Base-by-base conservation (phyloP, 148 eudicot species). In the Rhododendron molle region DNA sequence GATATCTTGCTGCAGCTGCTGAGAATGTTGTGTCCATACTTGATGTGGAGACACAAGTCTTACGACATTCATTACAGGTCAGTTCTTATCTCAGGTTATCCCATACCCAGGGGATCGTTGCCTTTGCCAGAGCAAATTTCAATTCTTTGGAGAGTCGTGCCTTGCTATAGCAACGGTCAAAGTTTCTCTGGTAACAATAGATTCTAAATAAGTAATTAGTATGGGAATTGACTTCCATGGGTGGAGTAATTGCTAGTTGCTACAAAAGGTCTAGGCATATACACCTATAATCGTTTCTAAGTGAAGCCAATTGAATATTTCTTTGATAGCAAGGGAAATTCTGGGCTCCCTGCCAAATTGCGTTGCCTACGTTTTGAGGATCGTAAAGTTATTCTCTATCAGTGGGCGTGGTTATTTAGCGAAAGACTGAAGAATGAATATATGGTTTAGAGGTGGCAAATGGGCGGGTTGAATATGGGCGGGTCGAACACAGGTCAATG, bases 1-100 rank as follows among this genome's bases (percentile, higher is more conserved):
- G 95, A 87, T 95, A 86, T 86, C 93, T 95, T 85, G 98, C 97
- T 36, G 97, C 97, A 43, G 96, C 95, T 85, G 93, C 95, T 46
- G 98, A 93, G 85, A 95, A 94, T 89, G 89, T 92, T 84, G 93
- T 95, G 69, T 95, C 98, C 34, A 91, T 95, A 78, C 85, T 94
- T 26, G 98, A 95, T 83, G 94, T 88, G 26, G 98, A 95, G 89
- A 94, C 97, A 11, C 97, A 91, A 89, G 90, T 91, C 81, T 89
- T 93, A 76, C 94, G 87, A 43, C 94, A 95, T 88, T 90, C 96
- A 86, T 87, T 96, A 78, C 91, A 91, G 96, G 99, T 96, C 69
- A 3, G 83, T 81, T 30, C 54, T 82, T 84, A 58, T 26, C 77
- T 67, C 50, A 36, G 49, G 16, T 13, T 12, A 36, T 15, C 82